phyloP scores from a whole-genome alignment of 2,329 filamentous ascomycete genomes.

The Stenocarpella maydis region DNA sequence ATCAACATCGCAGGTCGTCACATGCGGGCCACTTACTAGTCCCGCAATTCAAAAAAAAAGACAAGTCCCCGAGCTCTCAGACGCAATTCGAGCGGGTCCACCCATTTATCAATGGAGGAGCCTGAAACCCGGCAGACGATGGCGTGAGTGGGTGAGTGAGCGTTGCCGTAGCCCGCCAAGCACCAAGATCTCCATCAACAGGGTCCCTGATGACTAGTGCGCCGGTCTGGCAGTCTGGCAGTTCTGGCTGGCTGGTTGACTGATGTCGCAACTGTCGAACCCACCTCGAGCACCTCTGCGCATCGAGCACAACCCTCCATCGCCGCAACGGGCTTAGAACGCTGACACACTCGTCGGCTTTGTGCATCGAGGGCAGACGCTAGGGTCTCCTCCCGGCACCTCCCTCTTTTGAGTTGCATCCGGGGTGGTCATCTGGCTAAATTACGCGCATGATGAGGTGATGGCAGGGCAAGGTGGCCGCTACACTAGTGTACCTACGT shows the following conservation, averaged over 20 bases:
- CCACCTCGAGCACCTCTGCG: background rate
- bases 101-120: conserved; percentile 1
- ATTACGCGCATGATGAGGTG: conserved; percentile 28
- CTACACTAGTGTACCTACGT: no score
- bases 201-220: background rate
- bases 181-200: conserved; percentile 4
- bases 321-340: conserved; percentile 15
- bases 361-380: conserved; percentile 12
- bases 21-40: conserved; percentile 20
- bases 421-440: conserved; percentile 19
- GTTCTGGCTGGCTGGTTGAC: background rate
- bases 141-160: conserved; percentile 11
- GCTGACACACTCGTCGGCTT: conserved; percentile 17
- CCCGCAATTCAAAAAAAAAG: conserved; percentile 26
- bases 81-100: conserved; percentile 9
- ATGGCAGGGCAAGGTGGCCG: conserved; percentile 11
- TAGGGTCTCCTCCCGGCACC: conserved; percentile 13
- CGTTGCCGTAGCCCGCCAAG: conserved; percentile 11
- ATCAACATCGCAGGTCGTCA: conserved; percentile 1
- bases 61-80: conserved; percentile 24
- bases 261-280: conserved; percentile 5
- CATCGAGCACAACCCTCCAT: background rate
- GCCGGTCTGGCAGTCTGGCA: background rate
- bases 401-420: conserved; percentile 22
- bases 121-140: conserved; percentile 26